phyloP scores from a whole-genome alignment of 139 green algal genomes.

The Choricystis sp. region DNA sequence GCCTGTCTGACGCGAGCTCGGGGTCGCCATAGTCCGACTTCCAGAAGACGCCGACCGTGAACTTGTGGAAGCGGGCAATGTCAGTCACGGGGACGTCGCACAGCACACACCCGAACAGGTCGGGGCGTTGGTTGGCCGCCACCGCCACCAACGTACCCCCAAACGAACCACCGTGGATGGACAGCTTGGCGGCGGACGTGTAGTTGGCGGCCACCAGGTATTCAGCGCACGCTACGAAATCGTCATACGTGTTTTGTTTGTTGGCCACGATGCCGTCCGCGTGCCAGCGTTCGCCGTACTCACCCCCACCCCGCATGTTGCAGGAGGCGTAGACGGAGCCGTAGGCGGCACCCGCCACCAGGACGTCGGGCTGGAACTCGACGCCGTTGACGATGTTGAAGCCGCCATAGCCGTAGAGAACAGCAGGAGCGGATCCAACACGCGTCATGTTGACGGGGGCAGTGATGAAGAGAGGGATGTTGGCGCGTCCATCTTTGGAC shows the following conservation, averaged over 20 bases:
- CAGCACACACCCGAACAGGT: slow-evolving; percentile 58
- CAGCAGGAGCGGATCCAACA: too few relatives aligned
- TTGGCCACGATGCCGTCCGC: slow-evolving; percentile 41
- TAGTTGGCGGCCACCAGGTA: slow-evolving; percentile 42
- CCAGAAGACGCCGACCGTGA: slow-evolving; percentile 73
- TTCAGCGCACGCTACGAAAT: slow-evolving; percentile 66
- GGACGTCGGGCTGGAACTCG: slow-evolving; percentile 13
- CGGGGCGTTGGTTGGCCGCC: slow-evolving; percentile 78
- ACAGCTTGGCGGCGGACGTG: slow-evolving; percentile 35
- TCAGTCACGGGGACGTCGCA: slow-evolving; percentile 67
- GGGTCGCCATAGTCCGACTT: slow-evolving; percentile 65
- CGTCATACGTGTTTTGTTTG: slow-evolving; percentile 85
- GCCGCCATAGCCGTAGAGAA: slow-evolving; percentile 87
- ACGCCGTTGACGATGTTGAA: slow-evolving; percentile 65
- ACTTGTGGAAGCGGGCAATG: slow-evolving; percentile 84
- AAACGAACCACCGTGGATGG: slow-evolving; percentile 64
- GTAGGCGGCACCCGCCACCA: slow-evolving; percentile 33
- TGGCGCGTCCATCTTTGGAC: slow-evolving; percentile 58
- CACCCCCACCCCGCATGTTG: slow-evolving; percentile 74
- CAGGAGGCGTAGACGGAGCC: slow-evolving; percentile 32
- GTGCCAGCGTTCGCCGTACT: slow-evolving; percentile 81
- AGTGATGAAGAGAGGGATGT: slow-evolving; percentile 74
- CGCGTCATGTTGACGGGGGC: slow-evolving; percentile 39
- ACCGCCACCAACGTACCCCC: slow-evolving; percentile 82
- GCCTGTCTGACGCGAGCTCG: slow-evolving; percentile 47